Evolutionary conservation across 768 basidiomycete genomes (phyloP), one percentile per base, ranked within the genome.

Genomic region (Cystofilobasidium bisporidii): DNA sequence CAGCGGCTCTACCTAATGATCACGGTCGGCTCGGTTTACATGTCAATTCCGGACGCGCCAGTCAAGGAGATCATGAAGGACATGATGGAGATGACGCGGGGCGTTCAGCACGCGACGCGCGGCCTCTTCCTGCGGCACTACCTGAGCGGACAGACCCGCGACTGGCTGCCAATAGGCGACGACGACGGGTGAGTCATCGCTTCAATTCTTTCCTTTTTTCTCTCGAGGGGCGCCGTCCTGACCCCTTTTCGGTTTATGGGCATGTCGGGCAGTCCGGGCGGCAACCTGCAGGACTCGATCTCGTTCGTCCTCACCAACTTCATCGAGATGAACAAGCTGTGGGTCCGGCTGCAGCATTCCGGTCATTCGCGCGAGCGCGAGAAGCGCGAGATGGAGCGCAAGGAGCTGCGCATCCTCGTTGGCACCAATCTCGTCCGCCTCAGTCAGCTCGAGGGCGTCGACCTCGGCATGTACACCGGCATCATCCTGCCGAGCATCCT

Each of bases 21-120:
- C 73, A 98, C 96, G 45, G 94, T 99, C 70, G 96, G 96, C 71
- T 90, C 94, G 0, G 93, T 98, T 41, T 99, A 97, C 82, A 98
- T 99, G 96, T 92, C 91, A 33, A 86, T 97, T 61, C 86, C 91
- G 2, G 94, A 96, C 68, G 93, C 94, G 14, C 94, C 94, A 5
- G 86, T 98, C 65, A 96, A 92, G 81, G 94, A 99, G 80, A 91
- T 99, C 70, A 99, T 98, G 94, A 98, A 96, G 82, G 96, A 99
- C 78, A 97, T 98, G 94, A 88, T 99, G 88, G 96, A 99, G 78
- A 98, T 98, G 96, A 91, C 91, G 41, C 82, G 92, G 24, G 96
- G 96, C 69, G 91, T 99, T 6, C 82, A 98, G 71, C 92, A 98
- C 76, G 94, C 96, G n/a, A 91, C 92, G 60, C 83, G 96, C 56